phyloP scores from a whole-genome alignment of 371 early-diverging fungal genomes.

The Mucor plumbeus region DNA sequence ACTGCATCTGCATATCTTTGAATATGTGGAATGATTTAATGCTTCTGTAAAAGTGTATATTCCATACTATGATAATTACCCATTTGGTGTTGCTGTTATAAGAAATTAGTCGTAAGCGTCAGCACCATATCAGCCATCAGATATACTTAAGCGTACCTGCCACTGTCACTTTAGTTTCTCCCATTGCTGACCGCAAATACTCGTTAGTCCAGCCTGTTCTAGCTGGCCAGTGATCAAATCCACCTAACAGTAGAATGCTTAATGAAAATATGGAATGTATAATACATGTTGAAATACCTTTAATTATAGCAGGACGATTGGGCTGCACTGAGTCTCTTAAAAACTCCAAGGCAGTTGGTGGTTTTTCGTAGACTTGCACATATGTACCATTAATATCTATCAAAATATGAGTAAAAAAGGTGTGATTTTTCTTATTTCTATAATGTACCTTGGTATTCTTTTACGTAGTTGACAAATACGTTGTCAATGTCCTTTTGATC shows the following conservation, averaged over 20 bases:
- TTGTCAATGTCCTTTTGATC: constrained; percentile 28
- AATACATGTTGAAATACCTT: constrained; percentile 24
- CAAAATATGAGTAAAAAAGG: not conserved
- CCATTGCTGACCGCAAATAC: constrained; percentile 57
- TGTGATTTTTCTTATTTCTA: not conserved
- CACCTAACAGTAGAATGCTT: constrained; percentile 17
- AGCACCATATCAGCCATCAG: too few relatives aligned
- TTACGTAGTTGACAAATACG: constrained; percentile 33
- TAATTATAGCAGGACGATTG: constrained; percentile 52
- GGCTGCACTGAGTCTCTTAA: constrained; percentile 45
- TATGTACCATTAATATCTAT: constrained; percentile 50
- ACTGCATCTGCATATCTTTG: constrained; percentile 73
- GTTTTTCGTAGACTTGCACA: constrained; percentile 31
- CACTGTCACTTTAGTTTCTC: constrained; percentile 61
- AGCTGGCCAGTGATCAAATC: constrained; percentile 67
- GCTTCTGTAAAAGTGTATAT: not conserved
- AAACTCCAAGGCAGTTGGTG: constrained; percentile 52
- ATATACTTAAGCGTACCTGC: constrained; percentile 45
- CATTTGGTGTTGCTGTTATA: constrained; percentile 46
- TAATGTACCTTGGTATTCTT: constrained; percentile 51
- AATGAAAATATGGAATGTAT: not conserved
- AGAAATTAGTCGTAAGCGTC: not conserved
- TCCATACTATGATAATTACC: constrained; percentile 26
- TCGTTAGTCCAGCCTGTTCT: constrained; percentile 64
- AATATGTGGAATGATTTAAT: constrained; percentile 4